phyloP scores from a whole-genome alignment of 768 basidiomycete genomes.

The Cubamyces sp. region DNA sequence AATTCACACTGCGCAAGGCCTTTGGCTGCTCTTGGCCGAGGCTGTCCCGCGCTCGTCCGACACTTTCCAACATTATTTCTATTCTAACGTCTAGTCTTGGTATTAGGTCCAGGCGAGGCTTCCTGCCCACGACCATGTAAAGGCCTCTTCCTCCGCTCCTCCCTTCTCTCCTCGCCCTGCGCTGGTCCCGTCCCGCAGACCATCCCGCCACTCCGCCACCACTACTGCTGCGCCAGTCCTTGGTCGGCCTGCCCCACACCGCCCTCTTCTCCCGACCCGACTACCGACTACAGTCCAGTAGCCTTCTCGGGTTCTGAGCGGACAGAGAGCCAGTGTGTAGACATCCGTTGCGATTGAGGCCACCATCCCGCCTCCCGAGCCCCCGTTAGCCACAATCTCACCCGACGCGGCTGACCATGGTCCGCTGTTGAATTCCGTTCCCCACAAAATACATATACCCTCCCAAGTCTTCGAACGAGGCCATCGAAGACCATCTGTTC shows the following conservation, averaged over 20 bases:
- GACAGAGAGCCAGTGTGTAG: background rate
- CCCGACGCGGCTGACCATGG: slow-evolving; percentile 5
- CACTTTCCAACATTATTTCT: no score
- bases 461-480: background rate
- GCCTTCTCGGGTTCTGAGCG: background rate
- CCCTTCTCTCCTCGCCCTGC: background rate
- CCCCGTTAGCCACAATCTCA: background rate
- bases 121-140: background rate
- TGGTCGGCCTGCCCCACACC: background rate
- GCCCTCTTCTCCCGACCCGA: background rate
- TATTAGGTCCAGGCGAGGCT: no score
- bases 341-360: slow-evolving; percentile 2
- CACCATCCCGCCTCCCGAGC: background rate
- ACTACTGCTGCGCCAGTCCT: background rate
- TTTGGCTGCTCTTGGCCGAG: no score
- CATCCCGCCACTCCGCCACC: background rate
- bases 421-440: background rate
- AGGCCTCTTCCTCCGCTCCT: background rate
- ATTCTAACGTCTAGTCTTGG: background rate
- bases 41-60: no score
- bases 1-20: no score
- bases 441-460: slow-evolving; percentile 6
- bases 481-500: background rate
- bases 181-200: background rate
- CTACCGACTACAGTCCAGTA: background rate